These are phyloP conservation scores for Ceratopteris richardii DNA, from an alignment of 75 land plant species.

Conservation along the genomic window DNA sequence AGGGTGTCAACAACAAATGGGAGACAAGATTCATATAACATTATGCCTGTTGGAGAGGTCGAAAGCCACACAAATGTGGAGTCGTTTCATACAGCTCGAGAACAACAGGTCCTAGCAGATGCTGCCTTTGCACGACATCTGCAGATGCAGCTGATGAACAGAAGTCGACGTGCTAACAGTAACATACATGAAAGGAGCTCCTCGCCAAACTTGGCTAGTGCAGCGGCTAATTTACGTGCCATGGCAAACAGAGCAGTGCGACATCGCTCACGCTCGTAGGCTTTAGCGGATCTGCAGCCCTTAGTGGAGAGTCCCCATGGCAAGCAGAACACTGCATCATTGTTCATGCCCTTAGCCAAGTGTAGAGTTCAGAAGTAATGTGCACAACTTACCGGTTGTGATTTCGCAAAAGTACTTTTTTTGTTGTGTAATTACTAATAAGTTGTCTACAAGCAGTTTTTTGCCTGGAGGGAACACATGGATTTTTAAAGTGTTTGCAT, in stretches of 20 bases:
- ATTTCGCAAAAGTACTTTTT: no score
- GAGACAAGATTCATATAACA: no score
- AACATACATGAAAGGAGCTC: conserved; percentile 13
- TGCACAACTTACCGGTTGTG: no score
- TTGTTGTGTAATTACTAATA: no score
- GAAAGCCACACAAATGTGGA: conserved; percentile 5
- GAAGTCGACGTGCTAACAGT: conserved; percentile 8
- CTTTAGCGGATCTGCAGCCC: no score
- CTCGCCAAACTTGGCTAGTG: conserved; percentile 5
- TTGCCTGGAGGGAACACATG: no score
- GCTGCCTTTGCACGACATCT: conserved; percentile 68
- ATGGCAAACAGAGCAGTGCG: conserved; percentile 55
- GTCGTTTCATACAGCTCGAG: background rate
- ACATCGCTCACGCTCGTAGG: background rate
- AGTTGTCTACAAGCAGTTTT: no score
- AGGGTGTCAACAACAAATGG: conserved; percentile 1
- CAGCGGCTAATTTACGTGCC: conserved; percentile 51
- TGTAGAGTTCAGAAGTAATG: no score
- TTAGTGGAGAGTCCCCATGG: no score
- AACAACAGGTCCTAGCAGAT: conserved; percentile 52
- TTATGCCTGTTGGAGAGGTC: background rate
- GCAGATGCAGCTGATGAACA: conserved; percentile 61
- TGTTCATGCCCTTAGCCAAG: no score
- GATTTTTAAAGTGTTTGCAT: no score
- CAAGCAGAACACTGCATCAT: no score